Evolutionary conservation across 192 early-diverging fungal genomes (phyloP).

Genomic region (Kappamyces sp.): DNA sequence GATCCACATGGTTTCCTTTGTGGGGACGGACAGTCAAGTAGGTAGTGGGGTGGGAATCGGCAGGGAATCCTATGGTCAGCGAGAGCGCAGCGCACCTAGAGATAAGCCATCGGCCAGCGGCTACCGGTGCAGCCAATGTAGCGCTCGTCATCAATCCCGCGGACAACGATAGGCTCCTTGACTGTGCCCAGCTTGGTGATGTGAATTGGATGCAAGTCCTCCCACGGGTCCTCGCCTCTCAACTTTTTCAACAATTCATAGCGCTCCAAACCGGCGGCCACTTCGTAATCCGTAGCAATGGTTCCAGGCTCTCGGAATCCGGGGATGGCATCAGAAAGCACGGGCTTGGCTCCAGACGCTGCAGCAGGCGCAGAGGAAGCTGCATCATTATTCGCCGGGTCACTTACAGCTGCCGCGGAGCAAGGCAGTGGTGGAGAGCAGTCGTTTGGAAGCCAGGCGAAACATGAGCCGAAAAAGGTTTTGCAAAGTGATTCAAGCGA

Average conservation of each 20-base stretch:
- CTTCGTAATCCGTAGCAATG: slow-evolving; percentile 73
- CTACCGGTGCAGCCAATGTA: slow-evolving; percentile 92
- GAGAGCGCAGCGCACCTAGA: not conserved
- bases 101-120: slow-evolving; percentile 12
- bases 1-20: slow-evolving; percentile 66
- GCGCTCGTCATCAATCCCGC: slow-evolving; percentile 70
- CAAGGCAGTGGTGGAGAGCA: too few species aligned
- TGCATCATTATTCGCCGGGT: too few species aligned
- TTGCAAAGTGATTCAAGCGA: too few species aligned
- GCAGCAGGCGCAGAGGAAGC: too few species aligned
- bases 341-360: not conserved
- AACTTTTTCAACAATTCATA: slow-evolving; percentile 78
- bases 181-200: slow-evolving; percentile 71
- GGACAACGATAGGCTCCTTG: slow-evolving; percentile 80
- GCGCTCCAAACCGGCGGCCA: slow-evolving; percentile 87
- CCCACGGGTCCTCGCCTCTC: slow-evolving; percentile 80
- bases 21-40: slow-evolving; percentile 83
- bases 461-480: too few species aligned
- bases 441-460: too few species aligned
- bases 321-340: slow-evolving; percentile 24
- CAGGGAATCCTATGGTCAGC: slow-evolving; percentile 70
- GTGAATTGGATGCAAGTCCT: slow-evolving; percentile 75
- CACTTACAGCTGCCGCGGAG: too few species aligned
- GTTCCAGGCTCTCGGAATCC: slow-evolving; percentile 61
- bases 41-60: slow-evolving; percentile 84